These are phyloP conservation scores for Lepiota venenata DNA, from an alignment of 768 basidiomycete species.

Conservation along the genomic window DNA sequence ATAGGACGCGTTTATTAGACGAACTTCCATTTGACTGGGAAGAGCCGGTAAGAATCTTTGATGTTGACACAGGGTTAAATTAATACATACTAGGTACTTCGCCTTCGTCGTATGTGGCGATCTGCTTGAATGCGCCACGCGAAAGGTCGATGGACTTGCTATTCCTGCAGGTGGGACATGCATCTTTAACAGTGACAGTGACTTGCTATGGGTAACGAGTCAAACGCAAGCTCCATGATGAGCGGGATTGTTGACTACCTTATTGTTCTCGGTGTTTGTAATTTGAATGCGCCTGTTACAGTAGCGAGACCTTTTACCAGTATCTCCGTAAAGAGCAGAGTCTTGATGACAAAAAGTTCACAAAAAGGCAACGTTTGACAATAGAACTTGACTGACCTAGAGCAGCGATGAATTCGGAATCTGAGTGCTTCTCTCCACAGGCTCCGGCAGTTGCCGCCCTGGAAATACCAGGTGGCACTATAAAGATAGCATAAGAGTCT, in stretches of 20 bases:
- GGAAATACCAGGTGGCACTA: conserved; percentile 68
- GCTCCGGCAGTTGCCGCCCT: conserved; percentile 74
- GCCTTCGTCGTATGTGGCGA: conserved; percentile 51
- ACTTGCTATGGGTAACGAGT: conserved; percentile 31
- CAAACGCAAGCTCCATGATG: background rate
- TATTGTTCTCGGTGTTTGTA: conserved; percentile 55
- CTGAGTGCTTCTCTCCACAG: conserved; percentile 63
- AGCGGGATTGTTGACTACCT: conserved; percentile 25
- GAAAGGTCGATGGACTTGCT: conserved; percentile 73
- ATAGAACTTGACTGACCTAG: conserved; percentile 41
- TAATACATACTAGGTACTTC: conserved; percentile 49
- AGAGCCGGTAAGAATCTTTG: conserved; percentile 10
- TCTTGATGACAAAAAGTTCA: conserved; percentile 31
- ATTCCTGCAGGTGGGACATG: conserved; percentile 75
- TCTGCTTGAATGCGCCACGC: conserved; percentile 56
- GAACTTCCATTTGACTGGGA: conserved; percentile 36
- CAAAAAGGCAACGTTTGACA: background rate
- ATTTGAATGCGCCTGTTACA: conserved; percentile 70
- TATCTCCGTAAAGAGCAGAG: conserved; percentile 46
- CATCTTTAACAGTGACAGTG: conserved; percentile 68
- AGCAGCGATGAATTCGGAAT: conserved; percentile 58
- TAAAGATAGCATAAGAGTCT: conserved; percentile 10
- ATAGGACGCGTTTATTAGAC: conserved; percentile 19
- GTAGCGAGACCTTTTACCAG: conserved; percentile 41
- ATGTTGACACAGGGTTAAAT: background rate